Conservation (phyloP, 768 basidiomycete species). For the Saitozyma sp. region DNA sequence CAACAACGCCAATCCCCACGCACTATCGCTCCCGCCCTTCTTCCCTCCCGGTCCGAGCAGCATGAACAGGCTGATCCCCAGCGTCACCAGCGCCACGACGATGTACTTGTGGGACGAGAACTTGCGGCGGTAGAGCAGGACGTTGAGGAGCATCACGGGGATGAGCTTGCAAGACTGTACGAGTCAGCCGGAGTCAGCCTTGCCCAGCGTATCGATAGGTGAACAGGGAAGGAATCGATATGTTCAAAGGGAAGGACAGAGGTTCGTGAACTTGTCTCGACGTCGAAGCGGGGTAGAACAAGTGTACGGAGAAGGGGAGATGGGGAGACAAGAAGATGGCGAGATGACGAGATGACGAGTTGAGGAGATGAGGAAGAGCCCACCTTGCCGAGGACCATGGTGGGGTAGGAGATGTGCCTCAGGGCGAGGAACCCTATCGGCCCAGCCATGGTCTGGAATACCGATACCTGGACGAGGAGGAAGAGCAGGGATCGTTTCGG, state of each 20-base stretch:
- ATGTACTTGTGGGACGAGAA: conserved; percentile 94
- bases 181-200: conserved; percentile 1
- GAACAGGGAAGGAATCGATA: not conserved
- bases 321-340: not conserved
- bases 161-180: conserved; percentile 88
- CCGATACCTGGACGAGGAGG: conserved; percentile 67
- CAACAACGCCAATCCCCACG: conserved; percentile 54
- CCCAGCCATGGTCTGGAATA: conserved; percentile 84
- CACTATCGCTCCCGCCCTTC: conserved; percentile 59
- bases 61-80: conserved; percentile 93
- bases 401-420: conserved; percentile 94
- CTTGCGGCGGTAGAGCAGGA: conserved; percentile 85
- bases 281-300: too few relatives aligned
- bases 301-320: too few relatives aligned
- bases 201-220: not conserved
- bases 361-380: conserved; percentile 9
- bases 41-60: conserved; percentile 57
- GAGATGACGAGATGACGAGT: not conserved
- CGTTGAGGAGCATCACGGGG: conserved; percentile 91
- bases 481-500: conserved; percentile 23
- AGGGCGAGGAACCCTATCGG: conserved; percentile 96
- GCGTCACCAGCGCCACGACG: conserved; percentile 88
- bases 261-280: too few relatives aligned
- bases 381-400: conserved; percentile 92
- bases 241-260: too few relatives aligned